A percentile compares a stretch with the other conserved stretches of the same genome.
Conservation (phyloP, 805 yeast species). For the Helenozyma rhizophorensis region DNA sequence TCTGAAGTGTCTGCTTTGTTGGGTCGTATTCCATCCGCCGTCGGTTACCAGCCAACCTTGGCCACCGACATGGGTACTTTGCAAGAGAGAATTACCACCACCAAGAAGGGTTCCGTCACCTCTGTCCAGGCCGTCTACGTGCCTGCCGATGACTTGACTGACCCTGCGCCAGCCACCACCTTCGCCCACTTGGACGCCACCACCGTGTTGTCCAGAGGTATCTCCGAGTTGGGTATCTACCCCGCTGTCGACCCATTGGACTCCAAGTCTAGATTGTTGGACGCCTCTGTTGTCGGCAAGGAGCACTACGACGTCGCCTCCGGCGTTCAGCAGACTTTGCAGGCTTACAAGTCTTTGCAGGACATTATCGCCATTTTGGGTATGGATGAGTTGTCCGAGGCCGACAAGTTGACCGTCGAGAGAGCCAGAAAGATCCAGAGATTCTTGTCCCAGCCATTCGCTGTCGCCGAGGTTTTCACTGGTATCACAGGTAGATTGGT, state of each 20-base stretch:
- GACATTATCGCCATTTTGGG: conserved; percentile 99
- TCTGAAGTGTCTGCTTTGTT: conserved; percentile 99
- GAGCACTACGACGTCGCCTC: conserved; percentile 98
- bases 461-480: conserved; percentile 99
- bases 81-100: conserved; percentile 99
- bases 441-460: conserved; percentile 99
- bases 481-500: conserved; percentile 99
- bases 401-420: conserved; percentile 98
- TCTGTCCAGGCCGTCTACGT: conserved; percentile 99
- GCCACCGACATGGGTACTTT: conserved; percentile 99
- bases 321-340: conserved; percentile 95
- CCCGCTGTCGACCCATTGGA: conserved; percentile 99
- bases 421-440: conserved; percentile 99
- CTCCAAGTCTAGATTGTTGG: conserved; percentile 98
- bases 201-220: conserved; percentile 99
- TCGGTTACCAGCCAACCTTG: conserved; percentile 99
- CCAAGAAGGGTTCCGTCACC: conserved; percentile 99
- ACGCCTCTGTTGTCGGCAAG: conserved; percentile 95
- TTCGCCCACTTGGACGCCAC: conserved; percentile 99
- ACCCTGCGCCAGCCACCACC: conserved; percentile 99
- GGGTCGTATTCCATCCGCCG: conserved; percentile 99
- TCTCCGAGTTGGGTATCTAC: conserved; percentile 99
- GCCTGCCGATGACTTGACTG: conserved; percentile 99
- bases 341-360: conserved; percentile 99
- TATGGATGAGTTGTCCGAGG: conserved; percentile 99